Evolutionary conservation across 2,329 filamentous ascomycete species (phyloP), one percentile per base, ranked within the genome.

Genomic region (Fusarium fracticaudum): DNA sequence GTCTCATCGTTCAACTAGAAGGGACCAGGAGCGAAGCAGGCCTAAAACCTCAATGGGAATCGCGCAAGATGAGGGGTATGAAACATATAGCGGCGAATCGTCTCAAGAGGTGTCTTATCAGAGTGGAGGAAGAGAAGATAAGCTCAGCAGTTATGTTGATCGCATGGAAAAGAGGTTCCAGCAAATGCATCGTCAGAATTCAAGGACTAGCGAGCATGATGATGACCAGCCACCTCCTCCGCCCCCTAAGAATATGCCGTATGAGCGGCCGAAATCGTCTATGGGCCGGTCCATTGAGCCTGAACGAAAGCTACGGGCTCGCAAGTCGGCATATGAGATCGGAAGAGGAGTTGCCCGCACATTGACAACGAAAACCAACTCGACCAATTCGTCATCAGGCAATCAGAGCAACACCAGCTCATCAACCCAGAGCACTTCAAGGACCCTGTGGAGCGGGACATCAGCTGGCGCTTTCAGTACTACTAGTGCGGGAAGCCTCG

Each of bases 401-500:
- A 90, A 91, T 58, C 91, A 92, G 73, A 95, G 92, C 73, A 90
- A 89, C 50, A 93, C 90, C 74, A 95, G 93, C 73, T 90, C 88
- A 45, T 94, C 92, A 73, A 95, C 93, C 2, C 91, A 93, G 76
- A 91, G 91, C 80, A 98, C 94, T 22, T 91, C 92, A 76, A 91
- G 92, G 77, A 98, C 94, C 78, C 83, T 99, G 48, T 98, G 98
- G 96, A 98, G 96, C 81, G 96, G 96, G 7, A 88, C 90, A 60
- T 98, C 96, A 60, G 96, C 96, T 1, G 92, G 95, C 58, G 96
- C 90, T 18, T 94, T 98, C 83, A 98, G 96, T 81, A 94, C 95
- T 58, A 98, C 96, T 22, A 98, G 96, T 83, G 96, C 96, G 22
- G 96, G 95, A 61, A 98, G 96, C 83, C 90, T 97, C 73, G 95